Conservation (phyloP, 192 early-diverging fungal species). For the Mortierella antarctica region DNA sequence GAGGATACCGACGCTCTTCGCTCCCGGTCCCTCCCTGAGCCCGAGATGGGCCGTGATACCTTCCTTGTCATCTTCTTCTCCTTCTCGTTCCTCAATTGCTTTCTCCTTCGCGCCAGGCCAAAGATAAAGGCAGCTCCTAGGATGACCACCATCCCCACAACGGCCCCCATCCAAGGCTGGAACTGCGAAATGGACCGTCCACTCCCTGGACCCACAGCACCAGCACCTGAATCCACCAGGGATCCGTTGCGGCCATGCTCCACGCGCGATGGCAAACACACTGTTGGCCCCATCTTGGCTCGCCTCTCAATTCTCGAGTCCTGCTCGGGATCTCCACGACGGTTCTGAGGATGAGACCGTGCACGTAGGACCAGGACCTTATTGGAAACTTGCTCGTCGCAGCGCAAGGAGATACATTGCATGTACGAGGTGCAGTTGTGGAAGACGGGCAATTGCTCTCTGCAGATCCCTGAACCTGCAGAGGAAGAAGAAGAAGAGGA, state of each 20-base stretch:
- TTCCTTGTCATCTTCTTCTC: constrained; percentile 17
- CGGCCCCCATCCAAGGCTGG: constrained; percentile 20
- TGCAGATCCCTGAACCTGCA: constrained; percentile 14
- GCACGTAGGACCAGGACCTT: neutral
- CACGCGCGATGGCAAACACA: constrained; percentile 32
- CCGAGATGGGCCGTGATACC: neutral
- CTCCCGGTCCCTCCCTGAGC: neutral
- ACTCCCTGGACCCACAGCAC: neutral
- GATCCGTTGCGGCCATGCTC: neutral
- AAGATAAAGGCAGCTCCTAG: constrained; percentile 21
- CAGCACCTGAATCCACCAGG: neutral
- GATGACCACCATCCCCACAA: constrained; percentile 19
- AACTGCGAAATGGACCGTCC: constrained; percentile 5
- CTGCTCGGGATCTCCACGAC: neutral
- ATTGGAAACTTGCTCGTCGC: neutral
- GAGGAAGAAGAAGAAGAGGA: neutral
- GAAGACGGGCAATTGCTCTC: constrained; percentile 25
- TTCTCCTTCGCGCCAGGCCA: constrained; percentile 26
- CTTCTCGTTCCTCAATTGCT: constrained; percentile 18
- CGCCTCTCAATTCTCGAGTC: neutral
- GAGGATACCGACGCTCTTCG: neutral
- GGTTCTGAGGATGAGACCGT: too few relatives aligned
- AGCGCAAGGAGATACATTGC: constrained; percentile 35
- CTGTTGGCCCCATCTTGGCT: neutral
- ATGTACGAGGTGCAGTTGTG: constrained; percentile 38